Base-by-base conservation (phyloP, 2,329 filamentous ascomycete species). In the Colletotrichum cereale region DNA sequence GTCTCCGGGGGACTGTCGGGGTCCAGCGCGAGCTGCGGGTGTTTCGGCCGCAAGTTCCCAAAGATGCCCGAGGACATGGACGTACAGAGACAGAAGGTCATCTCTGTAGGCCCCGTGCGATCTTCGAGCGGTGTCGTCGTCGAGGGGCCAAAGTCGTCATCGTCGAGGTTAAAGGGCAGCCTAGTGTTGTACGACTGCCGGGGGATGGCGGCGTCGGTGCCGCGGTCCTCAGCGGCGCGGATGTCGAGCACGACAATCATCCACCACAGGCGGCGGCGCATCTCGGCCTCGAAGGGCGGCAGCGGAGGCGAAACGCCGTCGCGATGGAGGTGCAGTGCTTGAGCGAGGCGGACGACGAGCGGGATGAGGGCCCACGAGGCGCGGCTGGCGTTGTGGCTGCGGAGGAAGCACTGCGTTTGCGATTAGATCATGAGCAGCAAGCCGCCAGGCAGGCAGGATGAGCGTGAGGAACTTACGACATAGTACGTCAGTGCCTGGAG, bases 201-300 rank as follows among this genome's bases (percentile, higher is more conserved):
- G 11, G 82, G 77, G 8, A 87, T 80, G n/a, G 83, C 79, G 14
- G 83, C 79, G 21, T 80, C 83, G 1, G 84, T 82, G 14, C 88
- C 88, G 4, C 87, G 84, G 61, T 89, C 84, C 74, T 90, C 87
- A 8, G 87, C 84, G 1, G 84, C 84, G 10, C 86, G 85, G 36
- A 86, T 81, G 73, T 92, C 90, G 2, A 91, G 82, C n/a, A 89
- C 84, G 38, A 90, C 78, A n/a, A 92, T 84, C 73, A 91, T 88
- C 81, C 88, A 88, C 86, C 89, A 92, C 0, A 91, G 77, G 3
- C 90, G 84, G 11, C 90, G 85, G 26, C 89, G 85, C 80, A 91
- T 86, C 78, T 91, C 87, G 3, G 84, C 84, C 67, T 91, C 86
- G 73, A 88, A 91, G 0, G 86, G 84, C 0, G 80, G 74, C 55